A percentile compares a stretch with the other conserved stretches of the same genome.
phyloP scores from a whole-genome alignment of 306 rosid genomes.

The Hippophae rhamnoides region DNA sequence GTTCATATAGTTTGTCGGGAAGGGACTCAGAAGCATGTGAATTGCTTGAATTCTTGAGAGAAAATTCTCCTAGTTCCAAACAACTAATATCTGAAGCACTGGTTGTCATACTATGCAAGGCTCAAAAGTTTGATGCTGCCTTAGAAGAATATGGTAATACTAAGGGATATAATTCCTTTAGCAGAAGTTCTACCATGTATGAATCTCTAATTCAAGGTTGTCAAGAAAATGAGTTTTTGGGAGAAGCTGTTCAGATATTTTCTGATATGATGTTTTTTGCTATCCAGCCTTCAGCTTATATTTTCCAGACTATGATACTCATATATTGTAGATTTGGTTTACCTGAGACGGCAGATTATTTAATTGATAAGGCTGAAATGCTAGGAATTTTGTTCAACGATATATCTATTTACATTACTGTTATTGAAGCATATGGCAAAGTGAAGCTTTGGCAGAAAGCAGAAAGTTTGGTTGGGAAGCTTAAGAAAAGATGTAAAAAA shows the following conservation, averaged over 20 bases:
- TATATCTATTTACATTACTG: slow-evolving; percentile 34
- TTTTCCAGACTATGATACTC: slow-evolving; percentile 55
- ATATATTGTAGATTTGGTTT: slow-evolving; percentile 57
- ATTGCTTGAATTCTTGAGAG: slow-evolving; percentile 72
- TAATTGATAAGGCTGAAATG: slow-evolving; percentile 52
- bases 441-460: slow-evolving; percentile 81
- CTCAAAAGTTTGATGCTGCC: slow-evolving; percentile 61
- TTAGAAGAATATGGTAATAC: slow-evolving; percentile 53
- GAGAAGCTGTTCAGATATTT: slow-evolving; percentile 65
- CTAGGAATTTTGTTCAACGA: slow-evolving; percentile 36
- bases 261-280: slow-evolving; percentile 80
- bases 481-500: slow-evolving; percentile 39
- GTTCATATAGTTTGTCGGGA: slow-evolving; percentile 68
- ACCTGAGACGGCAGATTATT: slow-evolving; percentile 84
- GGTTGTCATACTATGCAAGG: slow-evolving; percentile 69
- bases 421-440: slow-evolving; percentile 72
- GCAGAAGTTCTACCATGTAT: slow-evolving; percentile 51
- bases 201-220: slow-evolving; percentile 70
- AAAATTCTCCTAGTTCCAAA: slow-evolving; percentile 39
- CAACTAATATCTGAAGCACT: slow-evolving; percentile 71
- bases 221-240: slow-evolving; percentile 51
- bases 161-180: slow-evolving; percentile 43
- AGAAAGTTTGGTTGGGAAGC: slow-evolving; percentile 77
- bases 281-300: slow-evolving; percentile 47
- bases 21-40: slow-evolving; percentile 81